Percentiles rank a stretch among this genome's conserved stretches.
Evolutionary conservation across 2,329 filamentous ascomycete species (phyloP).

Genomic region (Pezicula rhizophila): DNA sequence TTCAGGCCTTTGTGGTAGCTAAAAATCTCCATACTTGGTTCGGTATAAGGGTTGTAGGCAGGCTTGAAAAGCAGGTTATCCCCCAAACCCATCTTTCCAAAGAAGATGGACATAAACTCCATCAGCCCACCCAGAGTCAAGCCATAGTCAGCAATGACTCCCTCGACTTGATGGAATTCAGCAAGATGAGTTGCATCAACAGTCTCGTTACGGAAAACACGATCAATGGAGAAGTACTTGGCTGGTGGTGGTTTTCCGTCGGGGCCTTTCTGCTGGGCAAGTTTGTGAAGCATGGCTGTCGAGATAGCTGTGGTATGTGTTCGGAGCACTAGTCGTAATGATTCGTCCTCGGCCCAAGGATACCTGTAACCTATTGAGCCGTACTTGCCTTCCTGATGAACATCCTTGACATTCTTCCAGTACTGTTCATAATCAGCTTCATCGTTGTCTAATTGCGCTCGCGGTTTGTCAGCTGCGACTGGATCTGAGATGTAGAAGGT

Average conservation of each 20-base stretch:
- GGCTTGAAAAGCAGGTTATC: conserved; percentile 87
- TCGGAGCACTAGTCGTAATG: conserved; percentile 78
- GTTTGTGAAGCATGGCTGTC: conserved; percentile 82
- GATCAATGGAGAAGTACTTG: conserved; percentile 97
- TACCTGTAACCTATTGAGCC: conserved; percentile 96
- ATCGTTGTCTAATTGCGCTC: conserved; percentile 46
- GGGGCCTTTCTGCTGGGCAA: conserved; percentile 75
- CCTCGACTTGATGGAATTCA: conserved; percentile 98
- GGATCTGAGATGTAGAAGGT: conserved; percentile 98
- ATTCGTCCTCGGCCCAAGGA: conserved; percentile 84
- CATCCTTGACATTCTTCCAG: conserved; percentile 79
- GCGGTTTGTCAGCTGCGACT: conserved; percentile 62
- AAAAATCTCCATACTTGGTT: conserved; percentile 98
- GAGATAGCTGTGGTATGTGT: conserved; percentile 95
- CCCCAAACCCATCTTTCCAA: conserved; percentile 84
- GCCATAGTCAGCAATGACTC: conserved; percentile 94
- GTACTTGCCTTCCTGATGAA: conserved; percentile 87
- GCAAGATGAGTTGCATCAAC: conserved; percentile 95
- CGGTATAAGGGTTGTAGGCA: conserved; percentile 91
- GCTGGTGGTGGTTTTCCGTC: conserved; percentile 60
- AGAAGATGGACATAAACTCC: conserved; percentile 93
- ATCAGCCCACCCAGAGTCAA: conserved; percentile 89
- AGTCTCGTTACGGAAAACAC: conserved; percentile 96
- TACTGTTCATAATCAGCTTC: conserved; percentile 73
- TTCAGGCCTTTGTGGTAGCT: conserved; percentile 83